phyloP scores from a whole-genome alignment of 345 rosid genomes.

The Aquilaria malaccensis region DNA sequence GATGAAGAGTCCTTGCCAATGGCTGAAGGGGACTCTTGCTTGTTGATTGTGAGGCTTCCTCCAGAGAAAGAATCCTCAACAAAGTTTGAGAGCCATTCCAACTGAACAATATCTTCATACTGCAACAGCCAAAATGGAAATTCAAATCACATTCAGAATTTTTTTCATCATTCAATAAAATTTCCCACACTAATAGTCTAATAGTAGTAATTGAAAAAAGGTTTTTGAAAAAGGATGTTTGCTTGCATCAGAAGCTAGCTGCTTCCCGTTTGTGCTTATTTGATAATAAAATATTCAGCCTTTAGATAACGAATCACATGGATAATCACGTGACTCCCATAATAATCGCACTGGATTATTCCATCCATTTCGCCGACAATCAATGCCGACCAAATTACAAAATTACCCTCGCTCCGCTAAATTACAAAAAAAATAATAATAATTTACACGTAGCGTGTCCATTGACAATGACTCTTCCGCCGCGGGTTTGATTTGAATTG shows the following conservation, averaged over 20 bases:
- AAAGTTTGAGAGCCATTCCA: constrained; percentile 69
- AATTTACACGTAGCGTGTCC: neutral
- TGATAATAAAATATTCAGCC: neutral
- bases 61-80: constrained; percentile 81
- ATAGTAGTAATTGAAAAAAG: neutral
- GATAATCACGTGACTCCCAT: constrained; percentile 36
- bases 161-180: neutral
- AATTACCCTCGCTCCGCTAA: neutral
- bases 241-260: too few species aligned
- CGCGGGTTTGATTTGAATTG: neutral
- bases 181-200: neutral
- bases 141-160: neutral
- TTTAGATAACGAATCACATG: constrained; percentile 19
- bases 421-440: neutral
- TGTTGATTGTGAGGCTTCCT: constrained; percentile 53
- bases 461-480: too few species aligned
- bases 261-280: too few species aligned
- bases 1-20: constrained; percentile 36
- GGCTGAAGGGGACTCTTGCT: constrained; percentile 25
- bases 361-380: constrained; percentile 29
- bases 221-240: too few species aligned
- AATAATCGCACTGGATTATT: constrained; percentile 14
- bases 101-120: constrained; percentile 90
- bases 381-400: neutral
- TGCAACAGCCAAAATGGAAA: constrained; percentile 21